These are phyloP conservation scores for Aegilops longissima DNA, from an alignment of 176 grass and related monocot genomes.

Conservation along the genomic window DNA sequence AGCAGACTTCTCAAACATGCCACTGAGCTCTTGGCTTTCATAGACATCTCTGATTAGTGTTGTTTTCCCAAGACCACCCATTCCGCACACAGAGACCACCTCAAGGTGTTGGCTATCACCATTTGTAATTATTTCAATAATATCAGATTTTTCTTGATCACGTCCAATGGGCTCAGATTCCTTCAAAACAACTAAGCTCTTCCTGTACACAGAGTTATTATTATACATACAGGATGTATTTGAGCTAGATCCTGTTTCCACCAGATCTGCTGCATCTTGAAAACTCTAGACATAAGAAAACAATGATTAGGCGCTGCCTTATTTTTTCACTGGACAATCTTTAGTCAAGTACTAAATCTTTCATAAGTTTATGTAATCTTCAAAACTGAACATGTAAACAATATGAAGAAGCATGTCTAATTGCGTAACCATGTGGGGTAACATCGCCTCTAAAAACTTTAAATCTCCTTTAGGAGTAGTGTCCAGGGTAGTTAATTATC, in stretches of 20 bases:
- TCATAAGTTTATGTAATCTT: background rate
- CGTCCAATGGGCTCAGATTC: background rate
- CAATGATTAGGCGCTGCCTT: background rate
- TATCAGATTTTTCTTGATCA: background rate
- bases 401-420: background rate
- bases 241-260: background rate
- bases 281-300: background rate
- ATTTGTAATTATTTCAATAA: background rate
- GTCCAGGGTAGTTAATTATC: background rate
- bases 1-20: slow-evolving; percentile 14
- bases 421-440: background rate
- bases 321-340: background rate
- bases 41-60: slow-evolving; percentile 29
- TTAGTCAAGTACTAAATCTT: background rate
- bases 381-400: background rate
- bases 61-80: slow-evolving; percentile 44
- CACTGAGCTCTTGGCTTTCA: background rate
- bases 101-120: background rate
- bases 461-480: background rate
- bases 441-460: background rate
- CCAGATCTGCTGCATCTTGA: background rate
- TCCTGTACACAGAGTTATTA: background rate
- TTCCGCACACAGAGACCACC: slow-evolving; percentile 28
- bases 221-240: background rate
- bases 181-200: background rate